phyloP scores from a whole-genome alignment of 768 basidiomycete genomes.

The Mycena sanguinolenta region DNA sequence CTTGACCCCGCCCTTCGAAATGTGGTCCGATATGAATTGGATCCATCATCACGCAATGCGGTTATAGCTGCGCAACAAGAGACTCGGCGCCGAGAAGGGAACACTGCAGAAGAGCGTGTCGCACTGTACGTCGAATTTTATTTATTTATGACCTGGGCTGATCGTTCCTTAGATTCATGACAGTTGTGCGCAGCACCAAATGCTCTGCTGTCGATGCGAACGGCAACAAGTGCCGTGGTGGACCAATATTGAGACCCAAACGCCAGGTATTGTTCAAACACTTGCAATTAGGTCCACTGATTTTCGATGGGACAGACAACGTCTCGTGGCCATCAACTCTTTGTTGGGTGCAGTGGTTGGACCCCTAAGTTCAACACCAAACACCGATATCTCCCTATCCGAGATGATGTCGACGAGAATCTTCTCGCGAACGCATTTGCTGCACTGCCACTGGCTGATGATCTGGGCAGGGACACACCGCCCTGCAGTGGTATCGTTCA shows the following conservation, averaged over 20 bases:
- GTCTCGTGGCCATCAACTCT: not conserved
- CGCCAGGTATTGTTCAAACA: not conserved
- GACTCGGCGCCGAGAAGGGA: constrained; percentile 19
- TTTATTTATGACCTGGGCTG: not conserved
- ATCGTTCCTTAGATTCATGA: constrained; percentile 10
- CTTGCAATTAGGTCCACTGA: not conserved
- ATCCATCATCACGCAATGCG: constrained; percentile 1
- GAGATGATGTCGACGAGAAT: constrained; percentile 16
- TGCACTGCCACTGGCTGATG: constrained; percentile 1
- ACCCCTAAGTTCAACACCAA: not conserved
- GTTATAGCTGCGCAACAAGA: constrained; percentile 5
- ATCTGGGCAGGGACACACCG: constrained; percentile 11
- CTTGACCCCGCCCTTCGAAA: constrained; percentile 3
- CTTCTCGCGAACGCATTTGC: constrained; percentile 6
- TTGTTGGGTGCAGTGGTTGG: constrained; percentile 22
- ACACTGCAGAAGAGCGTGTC: constrained; percentile 13
- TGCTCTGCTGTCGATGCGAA: constrained; percentile 13
- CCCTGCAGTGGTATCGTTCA: constrained; percentile 18
- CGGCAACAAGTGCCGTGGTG: constrained; percentile 6
- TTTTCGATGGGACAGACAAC: not conserved
- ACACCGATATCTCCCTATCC: not conserved
- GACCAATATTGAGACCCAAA: constrained; percentile 5
- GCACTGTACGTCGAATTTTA: constrained; percentile 7
- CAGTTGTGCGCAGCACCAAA: not conserved
- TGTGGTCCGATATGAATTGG: constrained; percentile 9